Conservation (phyloP, 352 stramenopile species). For the Phytophthora litchii region DNA sequence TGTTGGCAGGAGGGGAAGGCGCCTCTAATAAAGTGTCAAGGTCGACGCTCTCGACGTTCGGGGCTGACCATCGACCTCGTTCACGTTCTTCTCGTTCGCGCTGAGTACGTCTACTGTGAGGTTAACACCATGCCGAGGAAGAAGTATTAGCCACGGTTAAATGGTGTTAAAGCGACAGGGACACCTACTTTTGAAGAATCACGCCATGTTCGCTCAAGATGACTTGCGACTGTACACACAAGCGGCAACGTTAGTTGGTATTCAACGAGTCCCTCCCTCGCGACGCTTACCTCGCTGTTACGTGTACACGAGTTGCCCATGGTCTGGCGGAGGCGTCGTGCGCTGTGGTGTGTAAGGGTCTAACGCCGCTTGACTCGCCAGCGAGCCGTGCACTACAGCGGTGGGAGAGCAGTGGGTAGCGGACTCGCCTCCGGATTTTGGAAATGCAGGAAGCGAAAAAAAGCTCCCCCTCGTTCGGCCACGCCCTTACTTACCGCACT, state of each 20-base stretch:
- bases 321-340: slow-evolving; percentile 6
- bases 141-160: neutral
- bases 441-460: slow-evolving; percentile 39
- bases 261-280: neutral
- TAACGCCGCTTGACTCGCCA: slow-evolving; percentile 18
- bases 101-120: slow-evolving; percentile 18
- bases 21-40: slow-evolving; percentile 82
- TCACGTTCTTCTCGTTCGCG: slow-evolving; percentile 46
- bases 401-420: slow-evolving; percentile 4
- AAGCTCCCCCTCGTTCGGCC: slow-evolving; percentile 23
- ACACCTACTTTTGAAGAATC: slow-evolving; percentile 44
- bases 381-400: slow-evolving; percentile 21
- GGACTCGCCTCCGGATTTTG: slow-evolving; percentile 23
- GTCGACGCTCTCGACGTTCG: slow-evolving; percentile 71
- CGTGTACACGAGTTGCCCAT: slow-evolving; percentile 75
- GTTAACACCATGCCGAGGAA: slow-evolving; percentile 1
- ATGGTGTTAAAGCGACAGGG: slow-evolving; percentile 15
- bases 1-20: slow-evolving; percentile 52
- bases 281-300: slow-evolving; percentile 51
- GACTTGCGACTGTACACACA: slow-evolving; percentile 57
- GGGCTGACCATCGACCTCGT: slow-evolving; percentile 74
- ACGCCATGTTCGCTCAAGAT: slow-evolving; percentile 59
- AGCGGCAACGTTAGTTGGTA: slow-evolving; percentile 4
- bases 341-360: slow-evolving; percentile 3
- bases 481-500: slow-evolving; percentile 30